phyloP scores from a whole-genome alignment of 2,329 filamentous ascomycete genomes.

The Ascosphaera aggregata region DNA sequence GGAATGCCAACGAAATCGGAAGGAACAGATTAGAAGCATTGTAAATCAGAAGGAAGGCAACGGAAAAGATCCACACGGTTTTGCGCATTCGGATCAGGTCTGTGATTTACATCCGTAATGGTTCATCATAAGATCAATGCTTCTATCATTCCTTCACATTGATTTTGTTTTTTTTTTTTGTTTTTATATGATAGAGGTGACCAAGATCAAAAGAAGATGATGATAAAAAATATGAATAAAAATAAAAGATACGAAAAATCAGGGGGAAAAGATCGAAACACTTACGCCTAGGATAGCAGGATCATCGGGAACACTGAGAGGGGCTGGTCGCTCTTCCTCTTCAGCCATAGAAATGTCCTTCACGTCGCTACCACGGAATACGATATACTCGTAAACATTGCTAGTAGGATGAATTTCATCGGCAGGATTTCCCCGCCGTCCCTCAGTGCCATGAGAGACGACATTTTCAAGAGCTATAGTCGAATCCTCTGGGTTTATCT shows the following conservation, averaged over 20 bases:
- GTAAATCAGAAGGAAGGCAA: constrained; percentile 99
- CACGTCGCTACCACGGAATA: constrained; percentile 94
- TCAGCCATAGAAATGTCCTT: constrained; percentile 94
- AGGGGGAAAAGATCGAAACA: constrained; percentile 15
- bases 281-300: constrained; percentile 94
- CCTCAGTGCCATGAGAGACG: constrained; percentile 81
- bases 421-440: constrained; percentile 50
- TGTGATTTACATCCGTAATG: constrained; percentile 83
- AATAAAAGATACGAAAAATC: no score
- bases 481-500: constrained; percentile 93
- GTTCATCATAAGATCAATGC: constrained; percentile 56
- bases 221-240: no score
- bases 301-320: constrained; percentile 68
- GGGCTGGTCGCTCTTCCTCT: constrained; percentile 49
- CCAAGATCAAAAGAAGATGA: no score
- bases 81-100: constrained; percentile 78
- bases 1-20: constrained; percentile 39
- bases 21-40: constrained; percentile 99
- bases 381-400: constrained; percentile 92
- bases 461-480: constrained; percentile 97
- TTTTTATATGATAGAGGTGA: no score
- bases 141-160: no score
- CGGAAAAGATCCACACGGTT: constrained; percentile 91
- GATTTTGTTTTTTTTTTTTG: no score
- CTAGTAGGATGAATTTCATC: constrained; percentile 70